These are phyloP conservation scores for Diaporthe helianthi DNA, from an alignment of 2,329 filamentous ascomycete genomes.

Conservation along the genomic window DNA sequence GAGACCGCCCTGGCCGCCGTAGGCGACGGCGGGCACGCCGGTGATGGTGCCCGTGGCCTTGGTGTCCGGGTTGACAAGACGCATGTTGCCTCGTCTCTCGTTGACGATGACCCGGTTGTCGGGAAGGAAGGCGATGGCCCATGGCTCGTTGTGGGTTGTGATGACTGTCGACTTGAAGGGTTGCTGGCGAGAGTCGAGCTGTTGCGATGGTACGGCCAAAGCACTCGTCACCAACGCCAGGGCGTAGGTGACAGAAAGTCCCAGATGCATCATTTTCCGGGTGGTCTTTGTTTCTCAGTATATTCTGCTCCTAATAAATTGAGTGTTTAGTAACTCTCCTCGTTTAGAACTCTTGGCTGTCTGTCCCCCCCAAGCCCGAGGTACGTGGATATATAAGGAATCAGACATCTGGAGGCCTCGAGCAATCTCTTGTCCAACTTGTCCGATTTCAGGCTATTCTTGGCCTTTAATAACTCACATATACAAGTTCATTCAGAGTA, in stretches of 20 bases:
- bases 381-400: conserved; percentile 8
- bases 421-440: neutral
- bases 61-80: conserved; percentile 42
- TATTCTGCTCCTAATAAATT: neutral
- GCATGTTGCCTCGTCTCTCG: conserved; percentile 43
- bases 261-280: conserved; percentile 41
- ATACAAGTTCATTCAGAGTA: neutral
- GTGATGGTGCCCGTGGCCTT: conserved; percentile 42
- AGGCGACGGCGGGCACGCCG: conserved; percentile 43
- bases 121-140: conserved; percentile 45
- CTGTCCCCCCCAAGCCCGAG: neutral
- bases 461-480: neutral
- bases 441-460: conserved; percentile 5
- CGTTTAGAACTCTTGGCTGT: neutral
- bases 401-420: neutral
- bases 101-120: conserved; percentile 44
- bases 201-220: conserved; percentile 41
- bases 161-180: conserved; percentile 38
- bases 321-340: neutral
- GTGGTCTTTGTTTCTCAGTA: conserved; percentile 37
- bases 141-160: conserved; percentile 40
- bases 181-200: conserved; percentile 41
- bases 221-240: conserved; percentile 41
- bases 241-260: conserved; percentile 41
- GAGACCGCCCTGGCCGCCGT: conserved; percentile 45